Base-by-base conservation (phyloP, 2,329 filamentous ascomycete species). In the Elsinoe necatrix region DNA sequence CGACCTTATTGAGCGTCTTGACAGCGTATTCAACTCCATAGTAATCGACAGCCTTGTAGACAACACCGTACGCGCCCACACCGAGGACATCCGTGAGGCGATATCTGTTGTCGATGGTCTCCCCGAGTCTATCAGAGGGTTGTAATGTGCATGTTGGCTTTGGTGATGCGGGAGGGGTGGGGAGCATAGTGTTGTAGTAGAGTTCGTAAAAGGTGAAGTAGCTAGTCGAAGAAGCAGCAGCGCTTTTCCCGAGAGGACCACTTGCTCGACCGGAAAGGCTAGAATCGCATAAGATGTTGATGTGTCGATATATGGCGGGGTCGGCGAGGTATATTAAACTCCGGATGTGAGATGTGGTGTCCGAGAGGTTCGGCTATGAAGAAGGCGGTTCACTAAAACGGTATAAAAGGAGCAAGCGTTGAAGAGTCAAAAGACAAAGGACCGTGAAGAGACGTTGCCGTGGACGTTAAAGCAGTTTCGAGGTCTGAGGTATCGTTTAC, bases 1-100 rank as follows among this genome's bases (percentile, higher is more conserved):
- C 93, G 72, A 85, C 80, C 74, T 95, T 97, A 84, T 89, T 93
- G 69, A 98, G 80, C 60, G 91, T 92, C 79, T 98, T 98, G 68
- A 98, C 92, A 62, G 93, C 93, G 77, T 95, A 98, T 62, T 83
- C 84, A 58, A 84, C 80, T 69, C 86, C 82, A 63, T 84, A 92
- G 69, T 85, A 85, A 74, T 93, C 91, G 73, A 87, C 78, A 66
- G 91, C 91, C 62, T 85, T 83, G 76, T 97, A 97, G 23, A 98
- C 93, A 41, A 96, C 91, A 62, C 93, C 93, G 73, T 98, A 98
- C 58, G 93, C 93, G 64, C 93, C 93, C 52, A 92, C 88, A 62
- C 93, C 93, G 61, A 97, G 80, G 65, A 97, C 88, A 61, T 84
- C 82, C 61, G 84, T 89, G 66, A 97, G 77, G 75, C 92, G 85